Evolutionary conservation across 495 filamentous ascomycete species (phyloP).

Genomic region (Astrothelium subdiscretum): DNA sequence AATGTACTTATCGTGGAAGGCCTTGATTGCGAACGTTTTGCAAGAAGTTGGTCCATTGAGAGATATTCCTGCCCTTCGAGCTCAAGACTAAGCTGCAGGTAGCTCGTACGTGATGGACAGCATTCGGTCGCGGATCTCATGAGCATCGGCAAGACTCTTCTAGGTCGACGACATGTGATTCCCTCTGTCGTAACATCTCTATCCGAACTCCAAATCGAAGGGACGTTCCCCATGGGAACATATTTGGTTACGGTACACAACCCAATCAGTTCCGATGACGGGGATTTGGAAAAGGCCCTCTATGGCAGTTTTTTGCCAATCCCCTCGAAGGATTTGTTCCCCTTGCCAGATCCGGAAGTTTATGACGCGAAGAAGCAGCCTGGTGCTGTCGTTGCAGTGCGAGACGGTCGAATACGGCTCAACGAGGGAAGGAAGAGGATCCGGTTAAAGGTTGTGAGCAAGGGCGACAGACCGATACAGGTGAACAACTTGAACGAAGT

Average conservation of each 20-base stretch:
- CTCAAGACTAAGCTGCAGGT: background rate
- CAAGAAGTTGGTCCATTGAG: slow-evolving; percentile 53
- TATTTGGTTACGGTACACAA: slow-evolving; percentile 93
- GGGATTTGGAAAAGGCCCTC: slow-evolving; percentile 71
- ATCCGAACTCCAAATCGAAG: slow-evolving; percentile 80
- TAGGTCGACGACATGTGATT: slow-evolving; percentile 86
- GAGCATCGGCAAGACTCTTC: slow-evolving; percentile 79
- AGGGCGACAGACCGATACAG: slow-evolving; percentile 85
- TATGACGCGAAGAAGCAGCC: slow-evolving; percentile 58
- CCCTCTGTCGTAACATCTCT: slow-evolving; percentile 69
- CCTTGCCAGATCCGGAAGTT: slow-evolving; percentile 45
- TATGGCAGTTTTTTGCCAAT: slow-evolving; percentile 90
- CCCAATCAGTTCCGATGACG: slow-evolving; percentile 78
- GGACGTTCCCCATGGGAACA: slow-evolving; percentile 81
- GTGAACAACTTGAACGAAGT: slow-evolving; percentile 28
- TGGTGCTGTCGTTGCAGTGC: slow-evolving; percentile 66
- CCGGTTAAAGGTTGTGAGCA: slow-evolving; percentile 64
- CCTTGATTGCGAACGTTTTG: slow-evolving; percentile 78
- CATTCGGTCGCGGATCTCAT: slow-evolving; percentile 90
- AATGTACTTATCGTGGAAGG: slow-evolving; percentile 39
- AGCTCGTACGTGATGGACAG: slow-evolving; percentile 92
- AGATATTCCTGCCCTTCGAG: background rate
- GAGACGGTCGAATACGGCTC: slow-evolving; percentile 48
- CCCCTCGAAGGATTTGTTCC: slow-evolving; percentile 54
- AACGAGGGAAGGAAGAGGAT: slow-evolving; percentile 69